Evolutionary conservation across 2,329 filamentous ascomycete genomes (phyloP).

Genomic region (Graphiopsis chlorocephala): DNA sequence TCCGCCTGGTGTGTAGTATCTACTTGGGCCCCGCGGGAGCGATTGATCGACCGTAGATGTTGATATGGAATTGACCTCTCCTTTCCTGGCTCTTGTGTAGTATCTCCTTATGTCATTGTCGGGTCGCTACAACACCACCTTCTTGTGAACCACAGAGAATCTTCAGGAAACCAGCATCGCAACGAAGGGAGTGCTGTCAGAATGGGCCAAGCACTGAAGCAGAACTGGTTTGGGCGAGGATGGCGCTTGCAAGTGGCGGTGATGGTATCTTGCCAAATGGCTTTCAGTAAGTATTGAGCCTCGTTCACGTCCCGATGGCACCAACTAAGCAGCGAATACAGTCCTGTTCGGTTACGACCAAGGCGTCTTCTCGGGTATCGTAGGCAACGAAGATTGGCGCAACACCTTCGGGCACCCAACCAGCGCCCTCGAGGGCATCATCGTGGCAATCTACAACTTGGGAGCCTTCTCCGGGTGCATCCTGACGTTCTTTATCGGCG

Average conservation of each 20-base stretch:
- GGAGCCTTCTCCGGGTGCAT: constrained; percentile 39
- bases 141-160: background rate
- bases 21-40: background rate
- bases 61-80: background rate
- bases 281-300: constrained; percentile 22
- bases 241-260: constrained; percentile 31
- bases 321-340: background rate
- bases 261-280: constrained; percentile 31
- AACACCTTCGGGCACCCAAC: constrained; percentile 41
- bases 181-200: too few relatives aligned
- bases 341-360: constrained; percentile 35
- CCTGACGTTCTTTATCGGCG: constrained; percentile 37
- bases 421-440: constrained; percentile 41
- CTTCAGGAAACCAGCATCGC: background rate
- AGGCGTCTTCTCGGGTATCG: constrained; percentile 38
- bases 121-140: background rate
- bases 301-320: background rate
- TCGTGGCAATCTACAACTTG: constrained; percentile 43
- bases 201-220: constrained; percentile 9
- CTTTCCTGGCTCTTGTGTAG: background rate
- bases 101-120: background rate
- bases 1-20: background rate
- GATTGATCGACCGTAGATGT: background rate
- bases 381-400: constrained; percentile 41
- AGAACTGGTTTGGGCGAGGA: constrained; percentile 28